Percentiles rank a stretch among this genome's conserved stretches.
Conservation (phyloP, 106 monocot species). For the Dendrobium nobile region DNA sequence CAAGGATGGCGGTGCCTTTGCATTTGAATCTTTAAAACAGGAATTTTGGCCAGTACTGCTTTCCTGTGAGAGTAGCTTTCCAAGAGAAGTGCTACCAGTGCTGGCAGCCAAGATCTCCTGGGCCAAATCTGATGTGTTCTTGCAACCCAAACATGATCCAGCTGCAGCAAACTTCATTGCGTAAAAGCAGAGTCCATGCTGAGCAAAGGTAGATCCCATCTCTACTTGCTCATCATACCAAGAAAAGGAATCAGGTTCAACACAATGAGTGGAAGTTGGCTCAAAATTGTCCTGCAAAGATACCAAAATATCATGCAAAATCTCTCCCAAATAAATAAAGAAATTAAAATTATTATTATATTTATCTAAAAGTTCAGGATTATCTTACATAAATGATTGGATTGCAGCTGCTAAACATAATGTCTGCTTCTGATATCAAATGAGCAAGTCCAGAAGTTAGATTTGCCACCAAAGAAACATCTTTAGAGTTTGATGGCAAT, state of each 20-base stretch:
- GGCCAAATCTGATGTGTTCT: slow-evolving; percentile 24
- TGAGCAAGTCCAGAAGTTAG: slow-evolving; percentile 39
- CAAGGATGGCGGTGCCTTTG: slow-evolving; percentile 10
- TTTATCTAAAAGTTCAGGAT: background rate
- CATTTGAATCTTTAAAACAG: slow-evolving; percentile 9
- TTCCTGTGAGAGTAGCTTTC: slow-evolving; percentile 43
- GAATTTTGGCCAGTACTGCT: slow-evolving; percentile 11
- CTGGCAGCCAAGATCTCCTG: slow-evolving; percentile 54
- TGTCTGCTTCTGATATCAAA: slow-evolving; percentile 71
- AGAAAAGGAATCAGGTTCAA: slow-evolving; percentile 39
- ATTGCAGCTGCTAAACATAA: slow-evolving; percentile 48
- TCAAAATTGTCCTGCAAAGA: slow-evolving; percentile 61
- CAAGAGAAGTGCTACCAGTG: slow-evolving; percentile 43
- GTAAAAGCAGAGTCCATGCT: slow-evolving; percentile 70
- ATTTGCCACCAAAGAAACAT: slow-evolving; percentile 29
- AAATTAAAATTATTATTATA: background rate
- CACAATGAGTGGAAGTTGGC: slow-evolving; percentile 21
- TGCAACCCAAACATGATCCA: slow-evolving; percentile 22
- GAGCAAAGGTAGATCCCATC: slow-evolving; percentile 65
- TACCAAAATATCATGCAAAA: background rate
- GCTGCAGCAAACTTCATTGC: slow-evolving; percentile 18
- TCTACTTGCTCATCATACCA: slow-evolving; percentile 56
- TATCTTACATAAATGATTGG: slow-evolving; percentile 40
- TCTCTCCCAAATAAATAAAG: background rate
- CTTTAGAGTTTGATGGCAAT: slow-evolving; percentile 24